phyloP scores from a whole-genome alignment of 495 filamentous ascomycete species.

The Aspergillus saccharolyticus region DNA sequence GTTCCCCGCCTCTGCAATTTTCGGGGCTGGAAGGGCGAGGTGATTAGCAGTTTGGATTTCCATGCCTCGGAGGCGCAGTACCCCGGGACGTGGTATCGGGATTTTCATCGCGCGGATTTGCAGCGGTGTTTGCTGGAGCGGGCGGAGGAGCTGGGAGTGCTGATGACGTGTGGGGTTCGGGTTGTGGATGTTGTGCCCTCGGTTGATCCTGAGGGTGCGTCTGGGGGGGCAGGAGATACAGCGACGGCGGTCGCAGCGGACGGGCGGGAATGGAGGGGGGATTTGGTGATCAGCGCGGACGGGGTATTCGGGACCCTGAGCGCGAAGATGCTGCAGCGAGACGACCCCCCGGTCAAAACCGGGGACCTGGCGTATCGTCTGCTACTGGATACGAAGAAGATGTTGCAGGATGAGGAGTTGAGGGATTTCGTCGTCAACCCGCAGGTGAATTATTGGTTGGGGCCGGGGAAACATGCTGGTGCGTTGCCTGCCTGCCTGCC shows the following conservation, averaged over 20 bases:
- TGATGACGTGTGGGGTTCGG: conserved; percentile 39
- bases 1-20: conserved; percentile 52
- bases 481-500: conserved; percentile 6
- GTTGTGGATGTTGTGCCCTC: conserved; percentile 36
- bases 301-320: conserved; percentile 48
- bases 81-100: conserved; percentile 51
- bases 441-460: conserved; percentile 67
- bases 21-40: conserved; percentile 45
- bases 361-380: conserved; percentile 67
- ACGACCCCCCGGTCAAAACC: conserved; percentile 47
- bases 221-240: conserved; percentile 13
- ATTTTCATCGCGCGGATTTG: conserved; percentile 56
- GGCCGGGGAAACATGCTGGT: conserved; percentile 54
- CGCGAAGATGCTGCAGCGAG: conserved; percentile 32
- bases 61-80: conserved; percentile 35
- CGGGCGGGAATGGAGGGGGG: conserved; percentile 37
- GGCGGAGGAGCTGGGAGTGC: conserved; percentile 47
- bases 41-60: conserved; percentile 48
- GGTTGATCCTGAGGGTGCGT: too few species aligned
- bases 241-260: conserved; percentile 25
- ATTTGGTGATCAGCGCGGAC: conserved; percentile 55
- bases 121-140: conserved; percentile 48
- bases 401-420: conserved; percentile 47
- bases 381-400: conserved; percentile 45
- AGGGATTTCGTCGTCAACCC: conserved; percentile 47